Evolutionary conservation across 768 basidiomycete species (phyloP).

Genomic region (Auriculariales sp.): DNA sequence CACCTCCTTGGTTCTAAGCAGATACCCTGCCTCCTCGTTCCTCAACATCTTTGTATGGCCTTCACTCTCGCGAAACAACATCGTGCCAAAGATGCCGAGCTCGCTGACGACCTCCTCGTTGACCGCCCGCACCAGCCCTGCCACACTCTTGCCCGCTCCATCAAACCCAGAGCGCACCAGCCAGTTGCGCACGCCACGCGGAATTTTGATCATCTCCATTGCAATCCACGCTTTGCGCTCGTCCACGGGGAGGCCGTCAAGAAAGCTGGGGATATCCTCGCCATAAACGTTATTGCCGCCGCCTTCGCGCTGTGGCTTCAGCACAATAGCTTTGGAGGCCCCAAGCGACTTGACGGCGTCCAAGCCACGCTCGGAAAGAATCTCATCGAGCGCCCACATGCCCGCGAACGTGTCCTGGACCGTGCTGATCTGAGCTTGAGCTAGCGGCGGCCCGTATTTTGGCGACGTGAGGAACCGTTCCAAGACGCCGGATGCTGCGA

Average conservation of each 20-base stretch:
- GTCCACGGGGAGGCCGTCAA: conserved; percentile 40
- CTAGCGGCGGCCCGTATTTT: conserved; percentile 18
- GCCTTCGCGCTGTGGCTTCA: conserved; percentile 97
- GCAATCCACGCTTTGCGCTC: conserved; percentile 86
- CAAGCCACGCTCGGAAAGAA: conserved; percentile 16
- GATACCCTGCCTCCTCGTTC: conserved; percentile 64
- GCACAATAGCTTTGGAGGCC: conserved; percentile 54
- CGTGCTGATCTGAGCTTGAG: conserved; percentile 28
- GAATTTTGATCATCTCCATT: conserved; percentile 84
- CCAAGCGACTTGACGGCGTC: conserved; percentile 32
- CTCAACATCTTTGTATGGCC: conserved; percentile 18
- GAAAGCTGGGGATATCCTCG: conserved; percentile 59
- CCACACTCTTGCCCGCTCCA: no score
- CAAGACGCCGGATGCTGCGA: conserved; percentile 57
- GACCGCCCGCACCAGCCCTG: conserved; percentile 32
- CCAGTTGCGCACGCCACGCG: conserved; percentile 49
- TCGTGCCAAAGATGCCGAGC: conserved; percentile 85
- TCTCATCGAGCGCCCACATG: conserved; percentile 64
- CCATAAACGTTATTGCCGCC: conserved; percentile 96
- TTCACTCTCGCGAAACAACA: conserved; percentile 35
- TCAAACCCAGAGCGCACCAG: conserved; percentile 54
- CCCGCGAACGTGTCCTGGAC: conserved; percentile 72
- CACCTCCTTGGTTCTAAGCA: conserved; percentile 80
- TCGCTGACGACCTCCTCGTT: conserved; percentile 71
- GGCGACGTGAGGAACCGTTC: conserved; percentile 49